phyloP scores from a whole-genome alignment of 257 asterid species.

The Petunia secreta region DNA sequence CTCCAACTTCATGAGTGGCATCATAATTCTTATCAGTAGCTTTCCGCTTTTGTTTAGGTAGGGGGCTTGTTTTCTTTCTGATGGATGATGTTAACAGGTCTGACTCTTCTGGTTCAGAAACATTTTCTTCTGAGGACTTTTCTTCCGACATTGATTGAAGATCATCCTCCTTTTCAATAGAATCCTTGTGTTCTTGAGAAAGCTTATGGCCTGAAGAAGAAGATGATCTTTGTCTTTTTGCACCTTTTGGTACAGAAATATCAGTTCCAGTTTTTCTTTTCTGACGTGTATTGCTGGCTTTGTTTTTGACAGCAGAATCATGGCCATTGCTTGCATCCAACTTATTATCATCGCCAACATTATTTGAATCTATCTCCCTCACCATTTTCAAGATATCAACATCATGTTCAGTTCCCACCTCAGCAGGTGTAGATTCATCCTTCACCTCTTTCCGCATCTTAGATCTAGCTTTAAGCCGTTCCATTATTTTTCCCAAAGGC shows the following conservation, averaged over 20 bases:
- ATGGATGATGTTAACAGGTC: constrained; percentile 51
- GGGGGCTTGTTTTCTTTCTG: constrained; percentile 50
- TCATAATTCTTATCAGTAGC: constrained; percentile 47
- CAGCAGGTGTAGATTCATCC: constrained; percentile 53
- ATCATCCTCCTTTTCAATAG: constrained; percentile 55
- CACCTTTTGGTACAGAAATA: constrained; percentile 70
- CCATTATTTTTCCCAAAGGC: constrained; percentile 88
- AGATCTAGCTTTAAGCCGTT: constrained; percentile 82
- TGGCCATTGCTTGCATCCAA: constrained; percentile 73
- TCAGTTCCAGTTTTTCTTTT: constrained; percentile 62
- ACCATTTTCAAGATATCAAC: constrained; percentile 88
- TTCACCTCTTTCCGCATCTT: constrained; percentile 80
- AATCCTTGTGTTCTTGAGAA: constrained; percentile 49
- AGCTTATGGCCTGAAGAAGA: constrained; percentile 55
- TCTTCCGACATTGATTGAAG: constrained; percentile 60
- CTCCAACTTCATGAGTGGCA: constrained; percentile 38
- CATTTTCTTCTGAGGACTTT: constrained; percentile 43
- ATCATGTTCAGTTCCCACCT: constrained; percentile 48
- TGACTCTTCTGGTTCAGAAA: constrained; percentile 54
- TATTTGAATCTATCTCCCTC: constrained; percentile 77
- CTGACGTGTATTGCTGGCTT: constrained; percentile 45
- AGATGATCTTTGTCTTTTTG: constrained; percentile 66
- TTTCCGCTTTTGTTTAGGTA: constrained; percentile 64
- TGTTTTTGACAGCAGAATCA: constrained; percentile 45
- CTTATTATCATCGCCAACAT: constrained; percentile 55